Evolutionary conservation across 495 filamentous ascomycete genomes (phyloP).

Genomic region (Penicillium silybi): DNA sequence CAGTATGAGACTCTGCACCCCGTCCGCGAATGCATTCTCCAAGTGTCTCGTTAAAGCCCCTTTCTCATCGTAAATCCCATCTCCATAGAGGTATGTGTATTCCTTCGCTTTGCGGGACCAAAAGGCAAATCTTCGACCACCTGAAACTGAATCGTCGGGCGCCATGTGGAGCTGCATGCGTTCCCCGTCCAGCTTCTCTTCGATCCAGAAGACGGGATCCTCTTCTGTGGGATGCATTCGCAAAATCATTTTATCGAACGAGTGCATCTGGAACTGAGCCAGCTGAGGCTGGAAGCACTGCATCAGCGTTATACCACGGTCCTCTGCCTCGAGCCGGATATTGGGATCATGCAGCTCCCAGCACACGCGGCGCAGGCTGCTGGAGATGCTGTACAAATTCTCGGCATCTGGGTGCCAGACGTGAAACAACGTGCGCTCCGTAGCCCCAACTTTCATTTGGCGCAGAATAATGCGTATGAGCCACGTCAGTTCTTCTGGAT

Average conservation of each 20-base stretch:
- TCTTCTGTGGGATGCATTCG: constrained; percentile 67
- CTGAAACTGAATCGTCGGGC: constrained; percentile 60
- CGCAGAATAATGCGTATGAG: constrained; percentile 89
- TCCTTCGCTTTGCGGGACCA: constrained; percentile 98
- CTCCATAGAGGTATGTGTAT: constrained; percentile 92
- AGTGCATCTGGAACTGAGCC: constrained; percentile 90
- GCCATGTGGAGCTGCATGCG: constrained; percentile 95
- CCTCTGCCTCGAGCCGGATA: constrained; percentile 68
- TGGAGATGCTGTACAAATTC: constrained; percentile 84
- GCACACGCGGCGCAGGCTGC: constrained; percentile 83
- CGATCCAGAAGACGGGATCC: constrained; percentile 85
- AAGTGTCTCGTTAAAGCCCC: constrained; percentile 78
- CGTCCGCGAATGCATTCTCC: constrained; percentile 69
- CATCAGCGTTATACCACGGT: constrained; percentile 78
- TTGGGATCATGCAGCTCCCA: constrained; percentile 87
- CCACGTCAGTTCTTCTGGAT: constrained; percentile 91
- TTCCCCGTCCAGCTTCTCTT: constrained; percentile 97
- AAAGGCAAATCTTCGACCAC: constrained; percentile 75
- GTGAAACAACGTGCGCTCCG: constrained; percentile 86
- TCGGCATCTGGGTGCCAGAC: constrained; percentile 95
- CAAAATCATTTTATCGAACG: constrained; percentile 75
- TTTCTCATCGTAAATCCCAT: constrained; percentile 67
- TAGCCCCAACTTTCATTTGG: constrained; percentile 97
- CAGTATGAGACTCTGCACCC: constrained; percentile 80
- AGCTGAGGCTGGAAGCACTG: constrained; percentile 96